These are phyloP conservation scores for Aspergillus ellipticus DNA, from an alignment of 495 filamentous ascomycete genomes.

Conservation along the genomic window DNA sequence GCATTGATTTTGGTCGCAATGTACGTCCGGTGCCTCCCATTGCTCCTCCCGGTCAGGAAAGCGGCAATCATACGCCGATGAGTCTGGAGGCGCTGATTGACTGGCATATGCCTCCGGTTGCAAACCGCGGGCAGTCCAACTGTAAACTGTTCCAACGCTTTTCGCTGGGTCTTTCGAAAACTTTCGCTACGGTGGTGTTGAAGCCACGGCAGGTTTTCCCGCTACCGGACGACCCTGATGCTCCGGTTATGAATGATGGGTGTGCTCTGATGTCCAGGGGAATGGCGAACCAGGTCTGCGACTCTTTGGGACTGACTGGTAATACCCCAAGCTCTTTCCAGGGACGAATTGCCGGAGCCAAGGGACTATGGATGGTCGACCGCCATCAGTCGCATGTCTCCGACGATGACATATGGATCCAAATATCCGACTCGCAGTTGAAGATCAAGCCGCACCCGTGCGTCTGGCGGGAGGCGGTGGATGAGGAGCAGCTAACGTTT, in stretches of 20 bases:
- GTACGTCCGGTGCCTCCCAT: slow-evolving; percentile 4
- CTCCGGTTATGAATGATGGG: slow-evolving; percentile 74
- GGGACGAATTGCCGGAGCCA: slow-evolving; percentile 76
- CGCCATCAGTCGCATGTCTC: slow-evolving; percentile 24
- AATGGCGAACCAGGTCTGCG: slow-evolving; percentile 57
- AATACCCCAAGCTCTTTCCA: slow-evolving; percentile 73
- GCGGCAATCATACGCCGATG: slow-evolving; percentile 33
- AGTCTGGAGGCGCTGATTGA: slow-evolving; percentile 42
- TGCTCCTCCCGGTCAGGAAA: slow-evolving; percentile 22
- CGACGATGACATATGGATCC: slow-evolving; percentile 59
- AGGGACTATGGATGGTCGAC: slow-evolving; percentile 85
- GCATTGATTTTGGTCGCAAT: slow-evolving; percentile 35
- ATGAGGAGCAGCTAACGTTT: slow-evolving; percentile 60
- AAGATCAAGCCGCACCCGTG: slow-evolving; percentile 66
- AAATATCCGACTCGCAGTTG: slow-evolving; percentile 71
- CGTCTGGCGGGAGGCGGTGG: slow-evolving; percentile 36
- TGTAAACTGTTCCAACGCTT: slow-evolving; percentile 53
- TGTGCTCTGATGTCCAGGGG: slow-evolving; percentile 66
- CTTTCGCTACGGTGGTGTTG: slow-evolving; percentile 45
- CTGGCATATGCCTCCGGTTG: slow-evolving; percentile 43
- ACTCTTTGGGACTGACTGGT: slow-evolving; percentile 52
- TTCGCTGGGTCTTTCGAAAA: slow-evolving; percentile 41
- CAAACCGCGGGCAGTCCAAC: slow-evolving; percentile 41
- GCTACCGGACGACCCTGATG: slow-evolving; percentile 24
- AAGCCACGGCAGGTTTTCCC: slow-evolving; percentile 37